These are phyloP conservation scores for Fusarium burgessii DNA, from an alignment of 2,329 filamentous ascomycete genomes.

Conservation along the genomic window DNA sequence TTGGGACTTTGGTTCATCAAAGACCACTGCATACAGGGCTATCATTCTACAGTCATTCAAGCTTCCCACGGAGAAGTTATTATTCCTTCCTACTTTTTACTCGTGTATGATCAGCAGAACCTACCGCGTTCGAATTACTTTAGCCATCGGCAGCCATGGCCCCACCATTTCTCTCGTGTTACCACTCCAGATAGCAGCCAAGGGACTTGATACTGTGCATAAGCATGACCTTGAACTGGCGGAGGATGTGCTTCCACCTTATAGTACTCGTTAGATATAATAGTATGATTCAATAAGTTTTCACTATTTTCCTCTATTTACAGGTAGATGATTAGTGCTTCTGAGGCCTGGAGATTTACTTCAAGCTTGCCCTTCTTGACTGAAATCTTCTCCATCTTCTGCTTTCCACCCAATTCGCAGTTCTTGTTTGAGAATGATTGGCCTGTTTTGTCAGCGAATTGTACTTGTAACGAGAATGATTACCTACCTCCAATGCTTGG, in stretches of 20 bases:
- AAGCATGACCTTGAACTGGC: too few relatives aligned
- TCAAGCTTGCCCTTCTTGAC: neutral
- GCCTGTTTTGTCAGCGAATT: neutral
- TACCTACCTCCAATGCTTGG: neutral
- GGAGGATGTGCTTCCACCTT: neutral
- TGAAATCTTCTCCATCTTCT: neutral
- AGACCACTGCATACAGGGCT: neutral
- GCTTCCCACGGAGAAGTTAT: neutral
- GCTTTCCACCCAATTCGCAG: neutral
- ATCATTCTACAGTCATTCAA: neutral
- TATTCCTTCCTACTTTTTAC: constrained; percentile 10
- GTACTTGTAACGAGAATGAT: accelerated
- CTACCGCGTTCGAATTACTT: neutral
- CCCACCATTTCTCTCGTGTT: neutral
- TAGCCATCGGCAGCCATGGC: neutral
- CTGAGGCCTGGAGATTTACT: neutral
- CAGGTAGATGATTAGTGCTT: neutral
- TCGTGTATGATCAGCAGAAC: constrained; percentile 13
- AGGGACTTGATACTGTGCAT: neutral
- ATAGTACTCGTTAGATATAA: neutral
- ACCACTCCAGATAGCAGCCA: constrained; percentile 1
- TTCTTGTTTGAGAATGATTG: neutral
- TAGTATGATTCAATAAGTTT: neutral
- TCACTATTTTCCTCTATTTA: too few relatives aligned
- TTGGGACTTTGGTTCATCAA: neutral